These are phyloP conservation scores for Claviceps cyperi DNA, from an alignment of 2,329 filamentous ascomycete genomes.

Conservation along the genomic window DNA sequence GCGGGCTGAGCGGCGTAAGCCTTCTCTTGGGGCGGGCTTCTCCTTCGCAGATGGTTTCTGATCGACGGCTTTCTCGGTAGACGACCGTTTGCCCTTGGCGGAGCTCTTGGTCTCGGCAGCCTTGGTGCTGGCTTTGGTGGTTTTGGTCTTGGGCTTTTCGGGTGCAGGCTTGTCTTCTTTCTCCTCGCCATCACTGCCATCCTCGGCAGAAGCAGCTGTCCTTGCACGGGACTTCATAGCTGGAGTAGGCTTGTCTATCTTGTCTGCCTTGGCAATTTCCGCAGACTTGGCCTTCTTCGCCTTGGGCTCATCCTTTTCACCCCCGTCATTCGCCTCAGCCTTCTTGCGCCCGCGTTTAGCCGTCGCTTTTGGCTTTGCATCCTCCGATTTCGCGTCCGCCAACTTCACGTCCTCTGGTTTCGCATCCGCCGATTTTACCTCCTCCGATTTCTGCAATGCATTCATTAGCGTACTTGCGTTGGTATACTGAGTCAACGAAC, in stretches of 20 bases:
- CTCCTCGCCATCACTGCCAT: slow-evolving; percentile 8
- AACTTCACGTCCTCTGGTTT: slow-evolving; percentile 12
- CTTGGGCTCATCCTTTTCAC: slow-evolving; percentile 20
- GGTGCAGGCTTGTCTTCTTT: slow-evolving; percentile 4
- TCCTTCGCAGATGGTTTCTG: slow-evolving; percentile 5
- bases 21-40: slow-evolving; percentile 16
- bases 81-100: slow-evolving; percentile 1
- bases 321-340: slow-evolving; percentile 15
- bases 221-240: slow-evolving; percentile 1
- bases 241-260: slow-evolving; percentile 10
- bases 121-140: slow-evolving; percentile 4
- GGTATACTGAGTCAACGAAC: neutral
- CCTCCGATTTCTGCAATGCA: slow-evolving; percentile 4
- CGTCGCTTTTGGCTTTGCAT: slow-evolving; percentile 17
- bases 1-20: slow-evolving; percentile 9
- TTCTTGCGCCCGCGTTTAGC: slow-evolving; percentile 23
- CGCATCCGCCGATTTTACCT: slow-evolving; percentile 3
- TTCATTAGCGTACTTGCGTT: neutral
- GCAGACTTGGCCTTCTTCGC: slow-evolving; percentile 22
- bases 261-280: slow-evolving; percentile 12
- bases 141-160: slow-evolving; percentile 5
- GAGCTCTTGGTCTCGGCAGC: slow-evolving; percentile 1
- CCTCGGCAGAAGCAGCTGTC: slow-evolving; percentile 2
- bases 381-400: neutral
- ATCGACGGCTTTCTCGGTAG: slow-evolving; percentile 1